phyloP scores from a whole-genome alignment of 306 rosid genomes.

The Amphicarpaea edgeworthii region DNA sequence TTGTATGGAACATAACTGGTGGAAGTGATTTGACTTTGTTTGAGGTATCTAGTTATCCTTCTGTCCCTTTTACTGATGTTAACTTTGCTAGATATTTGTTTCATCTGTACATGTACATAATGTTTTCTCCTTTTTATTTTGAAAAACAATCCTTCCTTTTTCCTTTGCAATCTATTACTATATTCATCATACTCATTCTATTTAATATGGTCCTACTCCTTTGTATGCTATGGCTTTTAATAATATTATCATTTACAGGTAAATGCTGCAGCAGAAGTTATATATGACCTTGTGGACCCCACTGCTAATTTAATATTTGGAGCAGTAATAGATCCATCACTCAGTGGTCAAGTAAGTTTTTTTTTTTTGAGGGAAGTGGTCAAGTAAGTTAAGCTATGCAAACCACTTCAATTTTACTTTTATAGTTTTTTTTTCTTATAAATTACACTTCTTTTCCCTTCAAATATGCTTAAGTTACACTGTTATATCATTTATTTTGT shows the following conservation, averaged over 20 bases:
- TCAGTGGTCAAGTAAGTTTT: constrained; percentile 97
- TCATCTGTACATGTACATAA: too few relatives aligned
- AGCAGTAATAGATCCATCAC: constrained; percentile 98
- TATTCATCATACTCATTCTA: constrained; percentile 20
- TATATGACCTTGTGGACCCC: constrained; percentile 98
- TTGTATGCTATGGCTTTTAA: constrained; percentile 39
- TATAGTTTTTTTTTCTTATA: neutral
- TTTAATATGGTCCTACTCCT: constrained; percentile 36
- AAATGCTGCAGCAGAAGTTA: constrained; percentile 99
- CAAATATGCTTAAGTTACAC: constrained; percentile 10
- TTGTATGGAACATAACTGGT: constrained; percentile 99
- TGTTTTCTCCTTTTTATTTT: too few relatives aligned
- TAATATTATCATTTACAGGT: constrained; percentile 64
- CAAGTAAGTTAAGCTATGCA: constrained; percentile 72
- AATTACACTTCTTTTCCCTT: neutral
- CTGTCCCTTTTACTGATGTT: constrained; percentile 14
- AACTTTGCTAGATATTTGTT: constrained; percentile 22
- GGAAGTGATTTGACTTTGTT: constrained; percentile 93
- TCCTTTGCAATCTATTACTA: too few relatives aligned
- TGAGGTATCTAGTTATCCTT: constrained; percentile 67
- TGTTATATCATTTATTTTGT: neutral
- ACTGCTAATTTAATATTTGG: constrained; percentile 97
- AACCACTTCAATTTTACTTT: neutral
- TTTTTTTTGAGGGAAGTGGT: too few relatives aligned
- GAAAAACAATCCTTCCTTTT: too few relatives aligned